Base-by-base conservation (phyloP, 2,329 filamentous ascomycete species). In the Colletotrichum sp. region DNA sequence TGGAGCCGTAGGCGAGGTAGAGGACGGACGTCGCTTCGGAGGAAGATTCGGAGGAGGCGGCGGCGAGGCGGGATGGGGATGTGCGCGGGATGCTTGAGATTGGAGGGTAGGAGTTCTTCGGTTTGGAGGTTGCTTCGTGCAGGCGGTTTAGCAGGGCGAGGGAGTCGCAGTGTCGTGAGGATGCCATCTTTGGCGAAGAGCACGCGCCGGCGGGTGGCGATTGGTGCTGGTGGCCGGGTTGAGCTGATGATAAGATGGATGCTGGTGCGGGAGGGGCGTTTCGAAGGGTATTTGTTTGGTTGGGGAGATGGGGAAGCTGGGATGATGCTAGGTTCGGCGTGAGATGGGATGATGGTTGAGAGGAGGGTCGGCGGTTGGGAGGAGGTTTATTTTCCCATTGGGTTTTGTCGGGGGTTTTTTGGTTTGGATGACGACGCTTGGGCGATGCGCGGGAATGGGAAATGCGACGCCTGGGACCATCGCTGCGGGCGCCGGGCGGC, bases 1-100 rank as follows among this genome's bases (percentile, higher is more conserved):
- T 99, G 68, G 96, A 98, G 79, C 96, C 97, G 83, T 98, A 99
- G 13, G 96, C 96, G 26, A 96, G 91, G 83, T 96, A 96, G 68
- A 96, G 90, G 30, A 96, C 89, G 0, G 44, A 52, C 2, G 94
- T 94, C 16, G 80, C 79, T 6, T 71, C 49, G 59, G 82, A 76
- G 59, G 80, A 67, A 39, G 81, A 24, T 77, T 79, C 79, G 63
- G 78, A 79, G 64, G 77, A 77, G 52, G 68, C 73, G 32, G 79
- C 83, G 16, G 83, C 82, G n/a, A 89, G 83, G 18, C 87, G 87
- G 16, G 82, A 80, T 28, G 79, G 77, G 5, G 85, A 83, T 5
- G 85, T 88, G 32, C 77, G 79, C 8, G 83, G 84, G 30, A 85
- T 84, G 5, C 83, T 82, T 6, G 80, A 81, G 26, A 82, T 76